Percentiles rank a stretch among this genome's conserved stretches.
phyloP scores from a whole-genome alignment of 805 yeast genomes.

The Ogataea corticis region DNA sequence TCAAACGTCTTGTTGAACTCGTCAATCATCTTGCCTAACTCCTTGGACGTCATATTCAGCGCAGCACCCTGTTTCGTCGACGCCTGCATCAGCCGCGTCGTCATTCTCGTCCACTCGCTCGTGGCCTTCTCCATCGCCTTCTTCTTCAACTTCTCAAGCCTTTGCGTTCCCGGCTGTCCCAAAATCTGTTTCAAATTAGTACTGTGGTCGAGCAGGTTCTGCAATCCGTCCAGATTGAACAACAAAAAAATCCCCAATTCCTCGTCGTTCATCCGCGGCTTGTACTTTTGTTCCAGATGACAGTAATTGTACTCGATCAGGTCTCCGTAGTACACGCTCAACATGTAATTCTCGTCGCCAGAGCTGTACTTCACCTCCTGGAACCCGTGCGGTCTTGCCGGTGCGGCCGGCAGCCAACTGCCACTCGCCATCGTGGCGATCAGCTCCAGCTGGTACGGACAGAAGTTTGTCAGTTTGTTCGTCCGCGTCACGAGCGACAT shows the following conservation, averaged over 20 bases:
- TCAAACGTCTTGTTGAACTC: conserved; percentile 85
- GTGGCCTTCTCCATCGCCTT: conserved; percentile 72
- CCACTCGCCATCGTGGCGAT: conserved; percentile 58
- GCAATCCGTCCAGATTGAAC: conserved; percentile 72
- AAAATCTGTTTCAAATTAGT: conserved; percentile 46
- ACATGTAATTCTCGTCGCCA: conserved; percentile 47
- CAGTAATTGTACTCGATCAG: conserved; percentile 71
- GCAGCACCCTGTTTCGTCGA: conserved; percentile 63
- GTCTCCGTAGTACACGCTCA: conserved; percentile 74
- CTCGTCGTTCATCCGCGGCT: conserved; percentile 42
- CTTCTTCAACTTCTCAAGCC: conserved; percentile 70
- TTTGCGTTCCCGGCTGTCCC: conserved; percentile 57
- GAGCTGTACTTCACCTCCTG: conserved; percentile 49
- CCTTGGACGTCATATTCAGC: conserved; percentile 63
- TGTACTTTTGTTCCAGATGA: conserved; percentile 61
- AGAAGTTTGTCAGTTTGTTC: conserved; percentile 63
- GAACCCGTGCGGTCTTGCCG: conserved; percentile 70
- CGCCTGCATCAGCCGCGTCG: conserved; percentile 75
- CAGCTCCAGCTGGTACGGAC: conserved; percentile 49
- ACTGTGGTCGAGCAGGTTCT: conserved; percentile 64
- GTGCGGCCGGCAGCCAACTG: conserved; percentile 70
- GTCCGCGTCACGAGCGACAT: conserved; percentile 67
- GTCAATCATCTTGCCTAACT: conserved; percentile 58
- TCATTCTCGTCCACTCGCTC: conserved; percentile 77
- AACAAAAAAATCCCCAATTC: conserved; percentile 69